These are phyloP conservation scores for Pyricularia sp. DNA, from an alignment of 2,329 filamentous ascomycete genomes.

Conservation along the genomic window DNA sequence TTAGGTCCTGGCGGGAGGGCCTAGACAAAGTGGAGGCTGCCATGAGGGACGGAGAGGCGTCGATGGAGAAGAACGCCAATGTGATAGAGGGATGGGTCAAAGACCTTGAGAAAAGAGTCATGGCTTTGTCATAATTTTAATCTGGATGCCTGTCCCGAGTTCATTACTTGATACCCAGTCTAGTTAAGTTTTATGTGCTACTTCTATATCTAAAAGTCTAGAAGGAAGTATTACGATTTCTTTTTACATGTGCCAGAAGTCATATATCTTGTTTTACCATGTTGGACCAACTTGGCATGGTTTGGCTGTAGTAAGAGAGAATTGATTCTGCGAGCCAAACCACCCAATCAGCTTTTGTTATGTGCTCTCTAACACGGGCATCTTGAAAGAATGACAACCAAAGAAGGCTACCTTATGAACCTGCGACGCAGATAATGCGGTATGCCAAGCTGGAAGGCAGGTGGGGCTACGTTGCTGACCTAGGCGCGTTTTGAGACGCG, in stretches of 20 bases:
- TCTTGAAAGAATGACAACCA: background rate
- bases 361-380: background rate
- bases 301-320: background rate
- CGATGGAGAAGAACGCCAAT: conserved; percentile 67
- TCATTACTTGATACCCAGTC: background rate
- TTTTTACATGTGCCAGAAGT: background rate
- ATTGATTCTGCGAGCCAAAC: background rate
- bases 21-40: conserved; percentile 66
- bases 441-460: background rate
- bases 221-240: background rate
- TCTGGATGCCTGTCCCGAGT: background rate
- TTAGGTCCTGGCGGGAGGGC: conserved; percentile 75
- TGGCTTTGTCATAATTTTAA: conserved; percentile 31
- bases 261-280: background rate
- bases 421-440: background rate
- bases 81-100: conserved; percentile 84
- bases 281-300: background rate
- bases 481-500: background rate
- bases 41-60: conserved; percentile 54
- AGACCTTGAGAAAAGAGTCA: conserved; percentile 67
- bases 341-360: background rate
- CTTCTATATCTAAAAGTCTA: background rate
- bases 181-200: background rate
- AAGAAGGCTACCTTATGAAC: background rate
- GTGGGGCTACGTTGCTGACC: background rate